Evolutionary conservation across 1,139 yeast species (phyloP).

Genomic region (Yamadazyma diospyri): DNA sequence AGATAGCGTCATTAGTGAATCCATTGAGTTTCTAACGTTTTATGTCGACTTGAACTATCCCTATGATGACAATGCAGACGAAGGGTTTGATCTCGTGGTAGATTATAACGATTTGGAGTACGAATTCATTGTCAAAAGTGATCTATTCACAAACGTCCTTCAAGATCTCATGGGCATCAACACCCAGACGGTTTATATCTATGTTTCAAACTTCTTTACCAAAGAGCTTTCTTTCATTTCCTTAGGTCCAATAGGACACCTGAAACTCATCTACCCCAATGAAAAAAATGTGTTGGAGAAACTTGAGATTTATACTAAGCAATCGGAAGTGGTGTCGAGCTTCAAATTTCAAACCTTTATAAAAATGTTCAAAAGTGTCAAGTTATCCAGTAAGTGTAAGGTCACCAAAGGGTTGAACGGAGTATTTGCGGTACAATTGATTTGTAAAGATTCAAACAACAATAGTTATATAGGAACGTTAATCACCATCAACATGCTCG

Average conservation of each 20-base stretch:
- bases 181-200: conserved; percentile 57
- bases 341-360: conserved; percentile 51
- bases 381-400: conserved; percentile 56
- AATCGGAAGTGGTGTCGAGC: conserved; percentile 18
- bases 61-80: conserved; percentile 25
- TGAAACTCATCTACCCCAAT: conserved; percentile 65
- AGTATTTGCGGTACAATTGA: conserved; percentile 44
- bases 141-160: conserved; percentile 58
- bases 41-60: conserved; percentile 41
- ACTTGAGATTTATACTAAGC: conserved; percentile 20
- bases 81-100: conserved; percentile 24
- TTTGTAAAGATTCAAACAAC: conserved; percentile 32
- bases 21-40: conserved; percentile 65
- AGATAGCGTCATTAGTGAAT: conserved; percentile 64
- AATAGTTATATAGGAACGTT: conserved; percentile 53
- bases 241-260: conserved; percentile 63
- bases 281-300: conserved; percentile 60
- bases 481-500: conserved; percentile 59
- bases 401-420: conserved; percentile 58
- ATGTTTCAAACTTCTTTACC: conserved; percentile 26
- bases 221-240: conserved; percentile 55
- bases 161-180: conserved; percentile 65
- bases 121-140: conserved; percentile 68
- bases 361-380: conserved; percentile 51
- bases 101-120: conserved; percentile 50